These are phyloP conservation scores for Xylaria curta DNA, from an alignment of 495 filamentous ascomycete genomes.

Conservation along the genomic window DNA sequence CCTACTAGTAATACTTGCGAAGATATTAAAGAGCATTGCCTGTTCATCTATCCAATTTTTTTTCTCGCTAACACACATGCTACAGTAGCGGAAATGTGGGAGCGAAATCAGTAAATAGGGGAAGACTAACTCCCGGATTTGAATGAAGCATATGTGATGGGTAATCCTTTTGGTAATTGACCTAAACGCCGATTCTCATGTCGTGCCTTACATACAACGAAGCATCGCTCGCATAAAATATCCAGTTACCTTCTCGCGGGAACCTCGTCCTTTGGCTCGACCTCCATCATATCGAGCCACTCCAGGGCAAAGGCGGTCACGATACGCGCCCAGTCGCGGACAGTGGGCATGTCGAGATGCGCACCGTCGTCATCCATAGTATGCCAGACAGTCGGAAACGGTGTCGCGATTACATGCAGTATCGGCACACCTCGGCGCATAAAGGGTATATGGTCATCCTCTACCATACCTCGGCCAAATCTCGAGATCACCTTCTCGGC, in stretches of 20 bases:
- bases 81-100: neutral
- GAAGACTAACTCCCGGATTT: neutral
- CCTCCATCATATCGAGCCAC: constrained; percentile 90
- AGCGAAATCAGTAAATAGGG: neutral
- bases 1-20: neutral
- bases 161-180: neutral
- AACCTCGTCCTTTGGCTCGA: constrained; percentile 47
- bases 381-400: constrained; percentile 91
- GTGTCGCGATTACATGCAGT: constrained; percentile 82
- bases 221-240: neutral
- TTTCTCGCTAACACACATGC: neutral
- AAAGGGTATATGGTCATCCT: constrained; percentile 93
- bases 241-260: neutral
- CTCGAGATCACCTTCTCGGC: constrained; percentile 56
- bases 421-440: constrained; percentile 83
- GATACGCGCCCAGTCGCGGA: constrained; percentile 87
- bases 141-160: neutral
- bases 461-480: constrained; percentile 58
- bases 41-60: neutral
- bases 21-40: neutral
- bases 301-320: constrained; percentile 85
- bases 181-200: constrained; percentile 8
- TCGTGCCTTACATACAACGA: neutral
- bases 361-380: constrained; percentile 80
- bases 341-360: constrained; percentile 82